Conservation (phyloP, 2,329 filamentous ascomycete species). For the Apiospora hydei region DNA sequence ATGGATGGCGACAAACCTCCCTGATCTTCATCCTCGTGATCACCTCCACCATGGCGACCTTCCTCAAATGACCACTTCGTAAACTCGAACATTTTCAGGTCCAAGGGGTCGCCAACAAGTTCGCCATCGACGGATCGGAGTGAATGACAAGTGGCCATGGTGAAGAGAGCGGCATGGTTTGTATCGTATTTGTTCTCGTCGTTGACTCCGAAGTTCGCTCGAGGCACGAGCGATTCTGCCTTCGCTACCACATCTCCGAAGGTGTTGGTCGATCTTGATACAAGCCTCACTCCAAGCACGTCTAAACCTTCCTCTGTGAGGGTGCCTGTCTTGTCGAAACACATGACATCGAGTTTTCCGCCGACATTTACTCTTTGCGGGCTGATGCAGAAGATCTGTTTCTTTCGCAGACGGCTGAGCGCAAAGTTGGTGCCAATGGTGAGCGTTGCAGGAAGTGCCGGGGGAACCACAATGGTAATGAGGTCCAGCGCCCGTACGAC, state of each 20-base stretch:
- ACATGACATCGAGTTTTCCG: conserved; percentile 94
- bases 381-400: conserved; percentile 96
- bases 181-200: conserved; percentile 44
- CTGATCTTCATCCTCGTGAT: conserved; percentile 76
- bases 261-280: conserved; percentile 64
- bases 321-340: conserved; percentile 99
- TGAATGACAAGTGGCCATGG: conserved; percentile 98
- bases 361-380: conserved; percentile 96
- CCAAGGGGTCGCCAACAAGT: conserved; percentile 89
- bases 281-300: conserved; percentile 85
- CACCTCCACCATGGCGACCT: conserved; percentile 72
- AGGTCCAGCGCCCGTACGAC: conserved; percentile 91
- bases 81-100: conserved; percentile 99
- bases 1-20: conserved; percentile 84
- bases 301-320: conserved; percentile 96
- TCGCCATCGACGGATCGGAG: conserved; percentile 86
- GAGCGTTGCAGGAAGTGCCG: conserved; percentile 90
- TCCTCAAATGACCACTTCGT: conserved; percentile 94
- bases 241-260: conserved; percentile 82
- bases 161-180: conserved; percentile 75
- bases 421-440: conserved; percentile 98
- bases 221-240: conserved; percentile 63
- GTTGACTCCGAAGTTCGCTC: conserved; percentile 38
- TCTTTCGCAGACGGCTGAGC: conserved; percentile 81
- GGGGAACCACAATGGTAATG: conserved; percentile 97